Conservation (phyloP, 225 moss, liverwort and hornwort genomes). For the Sphagnum tenellum region DNA sequence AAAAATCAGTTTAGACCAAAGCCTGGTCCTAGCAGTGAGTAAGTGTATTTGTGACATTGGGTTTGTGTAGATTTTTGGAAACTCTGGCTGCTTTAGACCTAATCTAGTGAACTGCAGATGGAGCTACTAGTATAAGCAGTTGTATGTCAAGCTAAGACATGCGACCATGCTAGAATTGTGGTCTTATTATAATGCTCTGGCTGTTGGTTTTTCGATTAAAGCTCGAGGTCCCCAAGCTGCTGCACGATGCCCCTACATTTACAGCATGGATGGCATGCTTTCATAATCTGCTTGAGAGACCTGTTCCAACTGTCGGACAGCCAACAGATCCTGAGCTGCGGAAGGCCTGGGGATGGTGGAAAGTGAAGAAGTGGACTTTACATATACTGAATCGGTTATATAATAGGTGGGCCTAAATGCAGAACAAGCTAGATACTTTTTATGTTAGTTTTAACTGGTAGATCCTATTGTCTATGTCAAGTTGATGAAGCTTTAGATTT, state of each 20-base stretch:
- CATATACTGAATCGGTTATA: slow-evolving; percentile 98
- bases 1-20: too few relatives aligned
- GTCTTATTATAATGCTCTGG: neutral
- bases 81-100: too few relatives aligned
- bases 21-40: too few relatives aligned
- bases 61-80: too few relatives aligned
- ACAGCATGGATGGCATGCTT: slow-evolving; percentile 98
- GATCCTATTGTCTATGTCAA: neutral
- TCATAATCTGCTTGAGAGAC: slow-evolving; percentile 86
- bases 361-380: slow-evolving; percentile 98
- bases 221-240: slow-evolving; percentile 96
- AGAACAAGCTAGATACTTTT: neutral
- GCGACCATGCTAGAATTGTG: too few relatives aligned
- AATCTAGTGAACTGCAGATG: too few relatives aligned
- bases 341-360: slow-evolving; percentile 99
- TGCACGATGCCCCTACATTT: slow-evolving; percentile 81
- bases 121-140: too few relatives aligned
- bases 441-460: neutral
- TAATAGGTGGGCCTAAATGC: slow-evolving; percentile 42
- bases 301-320: slow-evolving; percentile 82
- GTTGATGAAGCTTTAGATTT: too few relatives aligned
- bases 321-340: slow-evolving; percentile 85
- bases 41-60: too few relatives aligned
- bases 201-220: slow-evolving; percentile 7
- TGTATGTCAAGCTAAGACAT: too few relatives aligned